A percentile compares a stretch with the other conserved stretches of the same genome.
phyloP scores from a whole-genome alignment of 306 rosid genomes.

The Gynostemma pentaphyllum region DNA sequence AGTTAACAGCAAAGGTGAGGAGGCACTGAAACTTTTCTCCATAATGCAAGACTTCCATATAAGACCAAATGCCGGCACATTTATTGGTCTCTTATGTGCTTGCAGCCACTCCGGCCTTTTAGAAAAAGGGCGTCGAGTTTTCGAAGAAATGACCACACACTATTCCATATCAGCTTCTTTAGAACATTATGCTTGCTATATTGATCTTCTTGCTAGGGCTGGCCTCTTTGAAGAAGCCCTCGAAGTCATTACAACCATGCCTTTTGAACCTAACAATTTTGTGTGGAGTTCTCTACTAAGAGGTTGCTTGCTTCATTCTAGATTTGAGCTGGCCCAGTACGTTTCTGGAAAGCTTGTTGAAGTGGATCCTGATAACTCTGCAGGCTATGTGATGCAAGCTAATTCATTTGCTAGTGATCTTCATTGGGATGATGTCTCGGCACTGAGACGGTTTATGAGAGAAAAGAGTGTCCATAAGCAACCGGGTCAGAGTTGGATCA shows the following conservation, averaged over 20 bases:
- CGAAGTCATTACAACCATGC: slow-evolving; percentile 34
- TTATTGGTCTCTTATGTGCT: slow-evolving; percentile 45
- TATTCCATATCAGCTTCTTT: slow-evolving; percentile 22
- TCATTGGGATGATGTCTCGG: slow-evolving; percentile 36
- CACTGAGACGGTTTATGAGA: slow-evolving; percentile 38
- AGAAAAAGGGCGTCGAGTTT: slow-evolving; percentile 33
- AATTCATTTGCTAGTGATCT: slow-evolving; percentile 41
- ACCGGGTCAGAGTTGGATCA: slow-evolving; percentile 56
- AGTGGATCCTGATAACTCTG: slow-evolving; percentile 39
- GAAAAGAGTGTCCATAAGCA: slow-evolving; percentile 45
- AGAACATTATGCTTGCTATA: slow-evolving; percentile 54
- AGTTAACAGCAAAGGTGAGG: slow-evolving; percentile 40
- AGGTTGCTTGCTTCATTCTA: slow-evolving; percentile 51
- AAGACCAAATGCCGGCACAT: slow-evolving; percentile 39
- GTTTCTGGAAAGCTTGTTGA: slow-evolving; percentile 45
- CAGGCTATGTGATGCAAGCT: slow-evolving; percentile 50
- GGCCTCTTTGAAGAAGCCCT: slow-evolving; percentile 47
- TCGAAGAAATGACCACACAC: slow-evolving; percentile 17
- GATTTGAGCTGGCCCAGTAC: slow-evolving; percentile 34
- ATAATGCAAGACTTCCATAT: slow-evolving; percentile 31
- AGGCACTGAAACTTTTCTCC: slow-evolving; percentile 38
- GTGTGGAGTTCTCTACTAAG: slow-evolving; percentile 59
- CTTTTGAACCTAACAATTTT: slow-evolving; percentile 44
- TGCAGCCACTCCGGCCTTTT: slow-evolving; percentile 52
- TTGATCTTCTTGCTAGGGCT: slow-evolving; percentile 52